Conservation (phyloP, 1,284 basidiomycete species). For the Rhodotorula sp. region DNA sequence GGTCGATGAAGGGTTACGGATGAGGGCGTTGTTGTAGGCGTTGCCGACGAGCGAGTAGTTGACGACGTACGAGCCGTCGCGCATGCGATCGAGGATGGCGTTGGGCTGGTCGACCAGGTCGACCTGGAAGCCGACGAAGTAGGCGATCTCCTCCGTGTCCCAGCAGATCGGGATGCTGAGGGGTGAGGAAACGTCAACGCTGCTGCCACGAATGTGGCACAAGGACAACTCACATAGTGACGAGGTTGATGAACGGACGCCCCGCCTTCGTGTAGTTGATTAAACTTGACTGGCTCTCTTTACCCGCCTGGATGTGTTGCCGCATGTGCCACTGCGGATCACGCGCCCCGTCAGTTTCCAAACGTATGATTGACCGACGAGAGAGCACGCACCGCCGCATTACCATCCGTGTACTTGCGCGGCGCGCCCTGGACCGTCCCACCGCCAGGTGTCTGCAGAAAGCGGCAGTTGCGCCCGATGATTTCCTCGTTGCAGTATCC, state of each 20-base stretch:
- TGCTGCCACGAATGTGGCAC: not conserved
- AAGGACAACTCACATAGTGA: constrained; percentile 44
- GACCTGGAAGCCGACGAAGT: constrained; percentile 79
- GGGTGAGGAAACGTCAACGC: too few species aligned
- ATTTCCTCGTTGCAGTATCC: constrained; percentile 78
- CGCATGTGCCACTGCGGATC: constrained; percentile 58
- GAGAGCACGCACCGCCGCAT: constrained; percentile 59
- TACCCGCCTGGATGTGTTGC: constrained; percentile 66
- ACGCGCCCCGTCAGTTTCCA: not conserved
- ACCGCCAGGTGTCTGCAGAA: constrained; percentile 72
- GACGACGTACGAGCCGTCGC: constrained; percentile 45
- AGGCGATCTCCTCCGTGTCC: constrained; percentile 66
- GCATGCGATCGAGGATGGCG: constrained; percentile 72
- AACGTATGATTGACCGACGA: too few species aligned
- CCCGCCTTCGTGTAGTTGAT: constrained; percentile 87
- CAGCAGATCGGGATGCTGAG: constrained; percentile 70
- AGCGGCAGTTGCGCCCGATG: constrained; percentile 76
- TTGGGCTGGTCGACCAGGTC: constrained; percentile 85
- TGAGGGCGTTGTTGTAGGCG: constrained; percentile 19
- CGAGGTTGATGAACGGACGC: constrained; percentile 65
- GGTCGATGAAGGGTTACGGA: constrained; percentile 4
- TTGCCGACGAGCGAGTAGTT: constrained; percentile 44
- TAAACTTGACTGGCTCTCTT: constrained; percentile 83
- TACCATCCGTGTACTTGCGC: constrained; percentile 67
- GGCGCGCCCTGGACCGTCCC: constrained; percentile 61